phyloP scores from a whole-genome alignment of 2,329 filamentous ascomycete genomes.

The Calonectria pteridis region DNA sequence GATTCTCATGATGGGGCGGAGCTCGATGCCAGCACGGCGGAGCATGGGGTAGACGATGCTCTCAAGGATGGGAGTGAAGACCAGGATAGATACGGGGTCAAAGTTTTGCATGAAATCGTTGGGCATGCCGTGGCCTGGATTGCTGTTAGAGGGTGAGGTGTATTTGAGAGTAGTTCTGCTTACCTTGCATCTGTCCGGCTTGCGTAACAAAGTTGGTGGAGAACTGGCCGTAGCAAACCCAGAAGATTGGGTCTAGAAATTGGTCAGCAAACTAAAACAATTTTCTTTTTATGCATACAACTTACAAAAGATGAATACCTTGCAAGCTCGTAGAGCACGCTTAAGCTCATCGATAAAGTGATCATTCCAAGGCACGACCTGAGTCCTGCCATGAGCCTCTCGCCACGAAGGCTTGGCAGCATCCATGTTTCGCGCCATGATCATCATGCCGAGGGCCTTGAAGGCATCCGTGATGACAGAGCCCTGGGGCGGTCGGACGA shows the following conservation, averaged over 20 bases:
- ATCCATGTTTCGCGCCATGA: conserved; percentile 60
- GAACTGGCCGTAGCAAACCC: conserved; percentile 77
- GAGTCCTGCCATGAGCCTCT: conserved; percentile 59
- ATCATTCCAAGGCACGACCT: conserved; percentile 71
- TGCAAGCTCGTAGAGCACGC: conserved; percentile 75
- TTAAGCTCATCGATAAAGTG: conserved; percentile 80
- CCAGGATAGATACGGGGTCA: conserved; percentile 74
- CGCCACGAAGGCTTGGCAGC: conserved; percentile 77
- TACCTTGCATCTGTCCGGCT: conserved; percentile 63
- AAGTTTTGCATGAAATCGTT: conserved; percentile 79
- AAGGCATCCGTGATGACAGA: conserved; percentile 76
- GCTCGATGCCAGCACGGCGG: conserved; percentile 67
- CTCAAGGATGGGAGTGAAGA: conserved; percentile 76
- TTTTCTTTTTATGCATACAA: not conserved
- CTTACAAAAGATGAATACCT: conserved; percentile 73
- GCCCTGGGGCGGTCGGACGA: conserved; percentile 69
- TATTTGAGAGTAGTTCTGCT: not conserved
- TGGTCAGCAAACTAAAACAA: not conserved
- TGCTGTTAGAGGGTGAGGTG: not conserved
- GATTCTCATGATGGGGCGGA: conserved; percentile 76
- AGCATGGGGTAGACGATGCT: conserved; percentile 72
- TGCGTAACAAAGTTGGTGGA: conserved; percentile 76
- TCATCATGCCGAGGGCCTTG: conserved; percentile 58
- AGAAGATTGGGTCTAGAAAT: conserved; percentile 70
- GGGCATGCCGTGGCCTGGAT: conserved; percentile 69